Base-by-base conservation (phyloP, 192 early-diverging fungal species). In the Coemansia sp. region DNA sequence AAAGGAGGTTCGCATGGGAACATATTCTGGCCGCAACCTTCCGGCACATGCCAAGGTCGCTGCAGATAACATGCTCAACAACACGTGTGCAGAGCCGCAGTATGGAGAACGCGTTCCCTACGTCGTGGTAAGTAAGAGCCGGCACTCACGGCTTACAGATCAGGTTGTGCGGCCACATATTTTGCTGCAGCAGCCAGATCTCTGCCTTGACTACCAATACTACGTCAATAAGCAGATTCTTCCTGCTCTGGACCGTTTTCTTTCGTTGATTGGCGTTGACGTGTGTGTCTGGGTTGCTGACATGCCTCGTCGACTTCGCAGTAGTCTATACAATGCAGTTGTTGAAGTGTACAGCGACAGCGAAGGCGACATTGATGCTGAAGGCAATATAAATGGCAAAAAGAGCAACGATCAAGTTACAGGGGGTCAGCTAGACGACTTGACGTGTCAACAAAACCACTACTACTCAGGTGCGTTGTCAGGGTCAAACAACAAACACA, bases 61-160 rank as follows among this genome's bases (percentile, higher is more conserved):
- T 54, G 78, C 68, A n/a, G 74, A 87, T 28, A 79, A 73, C 32
- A 93, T 95, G 87, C 70, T 81, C 38, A 45, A 68, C 8, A 92
- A 95, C 72, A 84, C 80, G n/a, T 74, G 91, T 0, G 75, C 89
- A 0, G 94, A 90, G 71, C 94, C 95, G 2, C 88, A 94, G 60
- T 87, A 93, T 65, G 92, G 91, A 4, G 93, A 97, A 68, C 85
- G 96, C 11, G 90, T 97, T 20, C 94, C 96, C 1, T 97, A 91
- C 63, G 85, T 97, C 1, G 91, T 98, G 2, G 87, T 91, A 0
- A 73, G 90, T 61, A 81, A 85, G 18, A 88, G 87, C n/a, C 85
- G 86, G 0, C 80, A 85, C 11, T 79, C 84, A 7, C 84, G 90
- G 33, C 72, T 96, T 11, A 86, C 85, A 11, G 93, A 95, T 64